Percentiles rank a stretch among this genome's conserved stretches.
phyloP scores from a whole-genome alignment of 2,329 filamentous ascomycete species.

The Fusarium virguliforme region DNA sequence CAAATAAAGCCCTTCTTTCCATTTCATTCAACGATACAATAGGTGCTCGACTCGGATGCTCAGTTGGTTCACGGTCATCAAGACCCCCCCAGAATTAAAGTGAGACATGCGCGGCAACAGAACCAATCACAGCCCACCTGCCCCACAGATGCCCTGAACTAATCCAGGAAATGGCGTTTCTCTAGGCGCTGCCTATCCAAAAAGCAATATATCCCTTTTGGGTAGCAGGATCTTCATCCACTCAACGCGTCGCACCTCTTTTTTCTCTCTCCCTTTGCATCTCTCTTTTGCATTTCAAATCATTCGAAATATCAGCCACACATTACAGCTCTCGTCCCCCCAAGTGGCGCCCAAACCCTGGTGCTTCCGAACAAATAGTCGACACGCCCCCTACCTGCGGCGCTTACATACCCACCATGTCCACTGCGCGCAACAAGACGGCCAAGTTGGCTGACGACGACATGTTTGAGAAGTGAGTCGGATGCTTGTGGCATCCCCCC shows the following conservation, averaged over 20 bases:
- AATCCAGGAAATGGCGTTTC: not conserved
- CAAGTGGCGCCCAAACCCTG: too few species aligned
- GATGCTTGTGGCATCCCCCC: too few species aligned
- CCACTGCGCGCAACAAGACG: slow-evolving; percentile 15
- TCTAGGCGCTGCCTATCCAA: not conserved
- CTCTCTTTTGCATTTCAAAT: too few species aligned
- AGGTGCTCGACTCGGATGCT: not conserved
- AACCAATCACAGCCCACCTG: slow-evolving; percentile 17
- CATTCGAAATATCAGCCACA: too few species aligned
- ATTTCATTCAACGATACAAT: not conserved
- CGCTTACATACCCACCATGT: slow-evolving; percentile 29
- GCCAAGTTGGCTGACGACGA: slow-evolving; percentile 13
- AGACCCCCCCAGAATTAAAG: not conserved
- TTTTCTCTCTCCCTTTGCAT: not conserved
- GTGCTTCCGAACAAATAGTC: too few species aligned
- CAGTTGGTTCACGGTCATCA: not conserved
- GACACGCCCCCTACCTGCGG: not conserved
- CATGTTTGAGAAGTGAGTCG: slow-evolving; percentile 45
- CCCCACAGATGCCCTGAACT: not conserved
- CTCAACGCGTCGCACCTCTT: not conserved
- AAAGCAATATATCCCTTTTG: not conserved
- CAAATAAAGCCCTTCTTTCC: not conserved
- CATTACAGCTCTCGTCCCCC: too few species aligned
- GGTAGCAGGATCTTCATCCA: too few species aligned
- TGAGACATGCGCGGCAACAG: slow-evolving; percentile 29